phyloP scores from a whole-genome alignment of 805 yeast genomes.

The Schizosaccharomyces lindneri region DNA sequence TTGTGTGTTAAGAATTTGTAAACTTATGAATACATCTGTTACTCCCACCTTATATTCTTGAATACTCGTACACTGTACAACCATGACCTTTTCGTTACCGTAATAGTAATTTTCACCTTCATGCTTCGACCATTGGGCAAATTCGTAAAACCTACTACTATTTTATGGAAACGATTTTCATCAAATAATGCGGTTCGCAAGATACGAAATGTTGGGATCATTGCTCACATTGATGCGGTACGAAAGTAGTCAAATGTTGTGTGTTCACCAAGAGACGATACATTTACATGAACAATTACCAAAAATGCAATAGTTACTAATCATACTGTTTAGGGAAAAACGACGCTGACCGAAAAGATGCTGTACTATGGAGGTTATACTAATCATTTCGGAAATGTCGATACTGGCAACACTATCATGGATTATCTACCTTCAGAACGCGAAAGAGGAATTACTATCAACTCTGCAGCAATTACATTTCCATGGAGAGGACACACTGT shows the following conservation, averaged over 20 bases:
- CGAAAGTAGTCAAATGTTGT: background rate
- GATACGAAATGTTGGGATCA: constrained; percentile 72
- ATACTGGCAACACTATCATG: constrained; percentile 88
- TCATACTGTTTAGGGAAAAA: constrained; percentile 32
- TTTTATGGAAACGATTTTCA: too few relatives aligned
- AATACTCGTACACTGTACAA: too few relatives aligned
- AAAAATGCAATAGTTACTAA: background rate
- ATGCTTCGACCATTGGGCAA: too few relatives aligned
- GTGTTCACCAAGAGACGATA: too few relatives aligned
- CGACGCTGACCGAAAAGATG: constrained; percentile 92
- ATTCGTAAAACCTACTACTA: too few relatives aligned
- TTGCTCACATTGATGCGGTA: constrained; percentile 89
- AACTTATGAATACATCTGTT: too few relatives aligned
- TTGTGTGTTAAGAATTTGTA: too few relatives aligned
- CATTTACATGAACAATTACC: background rate
- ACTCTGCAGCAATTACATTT: constrained; percentile 81
- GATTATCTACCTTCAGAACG: constrained; percentile 79
- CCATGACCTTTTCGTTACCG: too few relatives aligned
- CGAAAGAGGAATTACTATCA: constrained; percentile 83
- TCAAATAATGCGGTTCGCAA: too few relatives aligned
- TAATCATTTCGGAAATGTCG: constrained; percentile 68
- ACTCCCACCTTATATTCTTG: too few relatives aligned
- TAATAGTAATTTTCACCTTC: too few relatives aligned
- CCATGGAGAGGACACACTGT: constrained; percentile 53
- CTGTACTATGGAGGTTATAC: constrained; percentile 72